phyloP scores from a whole-genome alignment of 2,329 filamentous ascomycete species.

The Thermoascus crustaceus region DNA sequence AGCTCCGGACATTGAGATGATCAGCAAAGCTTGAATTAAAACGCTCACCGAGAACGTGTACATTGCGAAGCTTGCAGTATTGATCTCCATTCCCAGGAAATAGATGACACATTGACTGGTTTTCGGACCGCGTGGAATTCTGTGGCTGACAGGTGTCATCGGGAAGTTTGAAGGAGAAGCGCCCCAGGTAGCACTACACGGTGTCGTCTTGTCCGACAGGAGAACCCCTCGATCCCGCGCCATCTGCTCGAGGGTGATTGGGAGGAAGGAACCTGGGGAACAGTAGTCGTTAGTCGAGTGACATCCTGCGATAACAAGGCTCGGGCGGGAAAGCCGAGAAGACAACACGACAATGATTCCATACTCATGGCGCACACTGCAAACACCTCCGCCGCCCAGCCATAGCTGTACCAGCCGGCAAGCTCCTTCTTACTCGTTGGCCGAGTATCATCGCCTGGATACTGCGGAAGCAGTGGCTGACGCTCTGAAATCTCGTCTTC shows the following conservation, averaged over 20 bases:
- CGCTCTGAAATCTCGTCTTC: constrained; percentile 17
- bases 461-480: constrained; percentile 44
- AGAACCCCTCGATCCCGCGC: constrained; percentile 87
- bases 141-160: constrained; percentile 14
- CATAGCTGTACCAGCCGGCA: constrained; percentile 90
- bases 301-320: background rate
- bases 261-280: constrained; percentile 74
- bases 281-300: constrained; percentile 10
- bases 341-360: constrained; percentile 4
- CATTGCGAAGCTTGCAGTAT: constrained; percentile 96
- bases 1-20: constrained; percentile 92
- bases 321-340: background rate
- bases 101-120: constrained; percentile 70
- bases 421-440: constrained; percentile 82
- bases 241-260: constrained; percentile 87
- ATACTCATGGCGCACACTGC: constrained; percentile 76
- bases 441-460: constrained; percentile 78
- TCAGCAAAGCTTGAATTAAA: constrained; percentile 75
- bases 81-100: constrained; percentile 76
- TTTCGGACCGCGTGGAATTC: constrained; percentile 15
- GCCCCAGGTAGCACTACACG: constrained; percentile 62
- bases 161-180: constrained; percentile 24
- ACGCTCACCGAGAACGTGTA: constrained; percentile 96
- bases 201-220: constrained; percentile 63
- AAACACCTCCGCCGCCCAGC: constrained; percentile 93